Evolutionary conservation across 176 grass and related monocot species (phyloP), one percentile per base, ranked within the genome.

Genomic region (Musa acuminata): DNA sequence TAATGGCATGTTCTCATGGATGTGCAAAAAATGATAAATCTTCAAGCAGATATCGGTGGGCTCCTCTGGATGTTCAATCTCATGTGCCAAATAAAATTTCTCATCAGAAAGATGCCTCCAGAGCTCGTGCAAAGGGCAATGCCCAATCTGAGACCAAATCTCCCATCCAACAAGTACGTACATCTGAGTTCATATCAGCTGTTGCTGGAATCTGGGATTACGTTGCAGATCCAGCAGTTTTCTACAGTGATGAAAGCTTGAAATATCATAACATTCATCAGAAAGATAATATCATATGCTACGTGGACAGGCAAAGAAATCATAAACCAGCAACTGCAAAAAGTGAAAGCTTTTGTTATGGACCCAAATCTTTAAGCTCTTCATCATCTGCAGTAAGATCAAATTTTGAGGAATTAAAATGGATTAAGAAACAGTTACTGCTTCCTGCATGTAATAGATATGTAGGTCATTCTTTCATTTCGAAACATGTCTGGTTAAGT

Each of bases 191-290:
- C 64, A 71, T 83, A 53, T 83, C 82, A 25, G 85, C 74, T 73
- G 78, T 98, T 75, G 14, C 80, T 26, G 84, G 84, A 55, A 68
- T 93, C 52, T 93, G 87, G 90, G 87, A 88, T 80, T 85, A 85
- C 86, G 81, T 98, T 75, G 84, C 75, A 19, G 81, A 89, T 1
- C 62, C 82, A 65, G 78, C 85, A 80, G 74, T 77, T 71, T 75
- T 85, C 55, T 11, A 78, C 11, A 68, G 79, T 51, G 72, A 87
- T 70, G 70, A 84, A 60, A 85, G n/a, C 71, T 71, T 77, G 17
- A 77, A 80, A 53, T 73, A 66, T 63, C 74, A 81, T 67, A 78
- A 43, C 2, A 80, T 76, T 79, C 75, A 21, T 80, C 82, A 75
- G 50, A 82, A 84, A 52, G 74, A 80, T 53, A 82, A 86, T 27